These are phyloP conservation scores for Neoboletus magnificus DNA, from an alignment of 768 basidiomycete species.

Conservation along the genomic window DNA sequence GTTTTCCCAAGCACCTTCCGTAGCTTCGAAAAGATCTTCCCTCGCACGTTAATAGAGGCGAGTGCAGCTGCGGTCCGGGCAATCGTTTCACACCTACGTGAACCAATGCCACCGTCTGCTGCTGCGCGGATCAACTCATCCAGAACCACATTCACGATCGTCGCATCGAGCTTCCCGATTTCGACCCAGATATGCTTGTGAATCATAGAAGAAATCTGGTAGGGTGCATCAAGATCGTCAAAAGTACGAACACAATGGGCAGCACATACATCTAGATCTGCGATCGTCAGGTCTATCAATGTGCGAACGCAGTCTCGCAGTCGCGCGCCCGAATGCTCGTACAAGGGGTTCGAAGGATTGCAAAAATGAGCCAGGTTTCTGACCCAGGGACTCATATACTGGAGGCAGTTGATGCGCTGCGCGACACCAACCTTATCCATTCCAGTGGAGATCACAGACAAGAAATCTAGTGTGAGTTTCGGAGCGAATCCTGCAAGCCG, in stretches of 20 bases:
- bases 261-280: conserved; percentile 65
- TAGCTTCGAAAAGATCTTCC: conserved; percentile 71
- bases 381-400: conserved; percentile 88
- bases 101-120: conserved; percentile 78
- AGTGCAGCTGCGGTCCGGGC: conserved; percentile 70
- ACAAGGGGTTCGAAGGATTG: conserved; percentile 64
- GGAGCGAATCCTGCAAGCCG: conserved; percentile 71
- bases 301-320: conserved; percentile 80
- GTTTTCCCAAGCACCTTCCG: conserved; percentile 79
- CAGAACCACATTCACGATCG: conserved; percentile 66
- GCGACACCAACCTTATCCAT: conserved; percentile 45
- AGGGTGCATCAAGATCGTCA: conserved; percentile 3
- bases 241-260: background rate
- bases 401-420: conserved; percentile 69
- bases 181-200: conserved; percentile 79
- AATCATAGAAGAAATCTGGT: conserved; percentile 59
- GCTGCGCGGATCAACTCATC: conserved; percentile 81
- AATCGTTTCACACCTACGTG: conserved; percentile 70
- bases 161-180: conserved; percentile 64
- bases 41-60: conserved; percentile 74
- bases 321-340: conserved; percentile 68
- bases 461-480: conserved; percentile 81
- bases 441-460: conserved; percentile 75
- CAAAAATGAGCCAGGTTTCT: conserved; percentile 71
- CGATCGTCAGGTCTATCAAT: conserved; percentile 69